A percentile compares a stretch with the other conserved stretches of the same genome.
phyloP scores from a whole-genome alignment of 306 rosid genomes.

The Trifolium pratense region DNA sequence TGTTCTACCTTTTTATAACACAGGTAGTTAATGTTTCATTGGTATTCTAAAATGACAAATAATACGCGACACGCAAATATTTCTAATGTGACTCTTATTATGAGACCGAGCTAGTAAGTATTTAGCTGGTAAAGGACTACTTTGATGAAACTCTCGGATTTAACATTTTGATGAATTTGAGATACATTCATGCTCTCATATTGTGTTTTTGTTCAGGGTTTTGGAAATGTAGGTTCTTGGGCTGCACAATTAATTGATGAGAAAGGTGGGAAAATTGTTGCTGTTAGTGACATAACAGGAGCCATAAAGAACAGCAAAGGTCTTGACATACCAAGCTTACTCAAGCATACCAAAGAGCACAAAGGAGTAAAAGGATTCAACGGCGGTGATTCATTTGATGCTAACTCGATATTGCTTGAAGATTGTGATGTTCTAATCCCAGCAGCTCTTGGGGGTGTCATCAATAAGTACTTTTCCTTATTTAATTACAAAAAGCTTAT shows the following conservation, averaged over 20 bases:
- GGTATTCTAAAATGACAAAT: too few relatives aligned
- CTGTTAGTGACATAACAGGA: slow-evolving; percentile 92
- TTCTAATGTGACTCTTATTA: too few relatives aligned
- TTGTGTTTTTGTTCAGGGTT: slow-evolving; percentile 63
- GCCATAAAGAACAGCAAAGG: slow-evolving; percentile 88
- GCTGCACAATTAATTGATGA: slow-evolving; percentile 82
- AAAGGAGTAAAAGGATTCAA: slow-evolving; percentile 75
- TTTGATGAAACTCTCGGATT: not conserved
- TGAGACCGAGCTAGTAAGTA: too few relatives aligned
- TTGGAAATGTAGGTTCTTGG: slow-evolving; percentile 98
- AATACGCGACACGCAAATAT: too few relatives aligned
- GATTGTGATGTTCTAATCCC: slow-evolving; percentile 93
- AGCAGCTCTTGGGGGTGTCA: slow-evolving; percentile 99
- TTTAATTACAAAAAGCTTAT: not conserved
- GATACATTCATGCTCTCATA: not conserved
- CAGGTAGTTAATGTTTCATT: too few relatives aligned
- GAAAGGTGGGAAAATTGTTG: slow-evolving; percentile 85
- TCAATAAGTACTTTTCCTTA: slow-evolving; percentile 63
- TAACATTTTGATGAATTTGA: not conserved
- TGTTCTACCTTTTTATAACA: not conserved
- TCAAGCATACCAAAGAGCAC: slow-evolving; percentile 64
- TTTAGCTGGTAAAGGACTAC: not conserved
- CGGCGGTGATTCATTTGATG: slow-evolving; percentile 69
- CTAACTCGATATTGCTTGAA: slow-evolving; percentile 74
- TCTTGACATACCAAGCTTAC: slow-evolving; percentile 76